Base-by-base conservation (phyloP, 2,329 filamentous ascomycete genomes). In the Leptographium lundbergii region DNA sequence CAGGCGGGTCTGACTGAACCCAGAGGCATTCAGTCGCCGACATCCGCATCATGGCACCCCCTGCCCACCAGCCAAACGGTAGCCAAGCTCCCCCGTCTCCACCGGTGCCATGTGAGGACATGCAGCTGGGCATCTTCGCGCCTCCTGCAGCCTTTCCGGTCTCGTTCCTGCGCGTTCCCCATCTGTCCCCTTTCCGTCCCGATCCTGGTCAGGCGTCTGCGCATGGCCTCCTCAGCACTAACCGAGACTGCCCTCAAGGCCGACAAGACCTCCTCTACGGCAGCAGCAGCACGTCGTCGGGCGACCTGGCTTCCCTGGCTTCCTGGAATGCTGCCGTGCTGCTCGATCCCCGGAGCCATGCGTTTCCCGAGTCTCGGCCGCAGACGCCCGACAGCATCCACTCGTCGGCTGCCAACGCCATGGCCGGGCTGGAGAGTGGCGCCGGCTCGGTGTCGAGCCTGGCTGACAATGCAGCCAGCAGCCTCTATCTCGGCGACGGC, bases 291-390 rank as follows among this genome's bases (percentile, higher is more conserved):
- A 36, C 52, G 47, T n/a, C 45, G n/a, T 27, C 45, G 24, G 17
- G 34, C 36, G 42, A 61, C 64, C 57, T 68, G 63, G 66, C 67
- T 34, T 63, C 69, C 64, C 57, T 68, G 63, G 66, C 67, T 34
- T 63, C 69, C 57, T 78, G 77, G 72, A 74, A 75, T 56, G 69
- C 75, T 22, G 68, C 70, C 11, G 63, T 69, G 11, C 52, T 63
- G 10, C 63, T 63, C 51, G 61, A 62, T 17, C 61, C 62, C 36
- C 36, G 57, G 13, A 57, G 32, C 24, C 56, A 61, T 32, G 45
- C 42, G 11, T 22, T 58, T 22, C 17, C 56, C 11, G 48, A n/a
- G 6, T 24, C 56, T 6, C 27, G 22, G 6, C 36, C 48, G 1
- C 27, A 52, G 22, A 32, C 56, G 6, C 56, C 56, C 13, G 22